Evolutionary conservation across 768 basidiomycete species (phyloP).

Genomic region (Fibroporia radiculosa): DNA sequence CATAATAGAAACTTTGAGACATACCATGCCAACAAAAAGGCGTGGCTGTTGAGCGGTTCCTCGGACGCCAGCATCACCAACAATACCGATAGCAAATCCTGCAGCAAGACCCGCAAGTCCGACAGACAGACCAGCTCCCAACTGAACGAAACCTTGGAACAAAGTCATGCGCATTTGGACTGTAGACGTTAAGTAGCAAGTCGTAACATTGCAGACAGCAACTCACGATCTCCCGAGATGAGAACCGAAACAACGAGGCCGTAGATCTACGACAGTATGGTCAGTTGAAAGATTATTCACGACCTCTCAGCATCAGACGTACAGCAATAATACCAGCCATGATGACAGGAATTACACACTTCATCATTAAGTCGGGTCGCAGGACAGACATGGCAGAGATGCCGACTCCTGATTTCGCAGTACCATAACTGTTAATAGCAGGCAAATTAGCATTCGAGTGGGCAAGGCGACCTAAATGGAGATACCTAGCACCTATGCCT

Average conservation of each 20-base stretch:
- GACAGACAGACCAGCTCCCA: slow-evolving; percentile 89
- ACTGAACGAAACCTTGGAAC: slow-evolving; percentile 88
- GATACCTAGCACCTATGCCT: slow-evolving; percentile 86
- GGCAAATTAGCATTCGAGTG: slow-evolving; percentile 5
- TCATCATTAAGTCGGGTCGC: slow-evolving; percentile 96
- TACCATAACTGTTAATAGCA: slow-evolving; percentile 71
- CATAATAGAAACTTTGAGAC: slow-evolving; percentile 14
- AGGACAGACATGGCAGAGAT: slow-evolving; percentile 98
- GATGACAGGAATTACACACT: slow-evolving; percentile 93
- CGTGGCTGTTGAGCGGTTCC: slow-evolving; percentile 96
- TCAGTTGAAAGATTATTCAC: background rate
- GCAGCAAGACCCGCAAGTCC: slow-evolving; percentile 94
- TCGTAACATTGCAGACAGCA: background rate
- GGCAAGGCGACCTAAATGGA: slow-evolving; percentile 3
- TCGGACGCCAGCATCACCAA: slow-evolving; percentile 97
- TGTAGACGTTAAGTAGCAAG: slow-evolving; percentile 21
- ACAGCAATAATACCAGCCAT: slow-evolving; percentile 99
- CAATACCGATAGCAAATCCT: slow-evolving; percentile 97
- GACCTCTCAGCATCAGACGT: slow-evolving; percentile 26
- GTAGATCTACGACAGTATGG: slow-evolving; percentile 57
- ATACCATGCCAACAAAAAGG: slow-evolving; percentile 89
- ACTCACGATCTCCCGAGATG: slow-evolving; percentile 81
- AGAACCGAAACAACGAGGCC: slow-evolving; percentile 99
- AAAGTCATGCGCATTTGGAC: slow-evolving; percentile 78
- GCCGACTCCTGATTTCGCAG: slow-evolving; percentile 97